Percentiles rank a stretch among this genome's conserved stretches.
phyloP scores from a whole-genome alignment of 1,284 basidiomycete genomes.

The Moesziomyces parantarcticus region DNA sequence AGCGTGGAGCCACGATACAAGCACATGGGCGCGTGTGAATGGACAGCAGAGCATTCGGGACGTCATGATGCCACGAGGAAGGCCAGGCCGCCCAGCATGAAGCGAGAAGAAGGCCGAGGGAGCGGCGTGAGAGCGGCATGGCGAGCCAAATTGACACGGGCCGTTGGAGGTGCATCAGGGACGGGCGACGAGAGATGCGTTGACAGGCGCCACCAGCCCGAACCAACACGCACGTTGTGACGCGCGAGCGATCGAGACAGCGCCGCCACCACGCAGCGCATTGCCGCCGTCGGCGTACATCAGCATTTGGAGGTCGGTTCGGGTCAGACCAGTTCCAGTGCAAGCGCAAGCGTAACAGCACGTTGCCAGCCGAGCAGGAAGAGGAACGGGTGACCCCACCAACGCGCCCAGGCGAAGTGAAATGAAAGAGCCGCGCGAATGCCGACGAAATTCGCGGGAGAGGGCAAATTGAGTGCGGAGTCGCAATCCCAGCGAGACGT shows the following conservation, averaged over 20 bases:
- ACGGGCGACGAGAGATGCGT: background rate
- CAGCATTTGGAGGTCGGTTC: too few species aligned
- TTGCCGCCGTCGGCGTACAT: too few species aligned
- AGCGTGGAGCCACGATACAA: too few species aligned
- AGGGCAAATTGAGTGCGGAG: constrained; percentile 9
- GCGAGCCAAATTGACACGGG: background rate
- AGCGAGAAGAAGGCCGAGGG: too few species aligned
- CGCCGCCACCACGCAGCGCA: background rate
- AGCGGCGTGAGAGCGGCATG: background rate
- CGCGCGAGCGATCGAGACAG: too few species aligned
- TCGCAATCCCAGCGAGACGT: constrained; percentile 5
- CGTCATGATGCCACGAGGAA: background rate
- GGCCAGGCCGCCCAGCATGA: too few species aligned
- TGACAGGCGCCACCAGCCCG: background rate
- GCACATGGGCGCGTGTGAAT: background rate
- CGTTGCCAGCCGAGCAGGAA: too few species aligned
- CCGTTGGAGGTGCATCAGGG: background rate
- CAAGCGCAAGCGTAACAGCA: too few species aligned
- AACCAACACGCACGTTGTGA: too few species aligned
- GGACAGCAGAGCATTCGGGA: background rate
- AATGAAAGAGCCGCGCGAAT: background rate
- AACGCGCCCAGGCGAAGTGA: background rate
- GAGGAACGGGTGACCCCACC: too few species aligned
- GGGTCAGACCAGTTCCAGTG: too few species aligned
- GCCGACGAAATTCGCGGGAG: constrained; percentile 6